A percentile compares a stretch with the other conserved stretches of the same genome.
Evolutionary conservation across 2,329 filamentous ascomycete genomes (phyloP).

Genomic region (Teratosphaeriaceae sp.): DNA sequence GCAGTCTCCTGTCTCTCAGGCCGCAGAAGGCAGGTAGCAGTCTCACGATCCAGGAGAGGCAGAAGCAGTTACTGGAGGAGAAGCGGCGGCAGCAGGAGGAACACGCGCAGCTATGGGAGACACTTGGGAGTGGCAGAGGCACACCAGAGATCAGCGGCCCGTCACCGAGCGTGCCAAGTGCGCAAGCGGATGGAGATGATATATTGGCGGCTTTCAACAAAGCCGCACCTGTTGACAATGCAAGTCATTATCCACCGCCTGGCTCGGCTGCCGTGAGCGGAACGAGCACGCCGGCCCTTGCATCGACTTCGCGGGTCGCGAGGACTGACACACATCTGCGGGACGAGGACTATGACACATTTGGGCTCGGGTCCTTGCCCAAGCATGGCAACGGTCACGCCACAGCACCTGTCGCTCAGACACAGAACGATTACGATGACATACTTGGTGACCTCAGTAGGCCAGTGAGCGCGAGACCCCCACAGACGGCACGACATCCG

Average conservation of each 20-base stretch:
- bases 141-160: constrained; percentile 29
- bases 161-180: constrained; percentile 14
- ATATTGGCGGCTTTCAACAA: constrained; percentile 56
- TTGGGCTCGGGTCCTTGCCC: constrained; percentile 56
- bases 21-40: constrained; percentile 58
- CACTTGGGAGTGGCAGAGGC: constrained; percentile 57
- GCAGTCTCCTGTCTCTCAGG: constrained; percentile 63
- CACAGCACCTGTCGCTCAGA: constrained; percentile 11
- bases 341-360: constrained; percentile 74
- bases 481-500: constrained; percentile 8
- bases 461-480: constrained; percentile 47
- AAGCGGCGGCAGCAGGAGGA: constrained; percentile 72
- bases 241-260: constrained; percentile 51
- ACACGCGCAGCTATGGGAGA: constrained; percentile 62
- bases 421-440: constrained; percentile 47
- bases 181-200: constrained; percentile 47
- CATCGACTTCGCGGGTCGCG: neutral
- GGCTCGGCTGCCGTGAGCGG: constrained; percentile 31
- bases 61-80: constrained; percentile 67
- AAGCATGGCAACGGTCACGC: constrained; percentile 19
- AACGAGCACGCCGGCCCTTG: constrained; percentile 32
- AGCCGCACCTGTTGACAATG: constrained; percentile 51
- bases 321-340: constrained; percentile 5
- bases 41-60: constrained; percentile 59
- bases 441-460: constrained; percentile 55